Conservation (phyloP, 2,329 filamentous ascomycete genomes). For the Fusarium nygamai region DNA sequence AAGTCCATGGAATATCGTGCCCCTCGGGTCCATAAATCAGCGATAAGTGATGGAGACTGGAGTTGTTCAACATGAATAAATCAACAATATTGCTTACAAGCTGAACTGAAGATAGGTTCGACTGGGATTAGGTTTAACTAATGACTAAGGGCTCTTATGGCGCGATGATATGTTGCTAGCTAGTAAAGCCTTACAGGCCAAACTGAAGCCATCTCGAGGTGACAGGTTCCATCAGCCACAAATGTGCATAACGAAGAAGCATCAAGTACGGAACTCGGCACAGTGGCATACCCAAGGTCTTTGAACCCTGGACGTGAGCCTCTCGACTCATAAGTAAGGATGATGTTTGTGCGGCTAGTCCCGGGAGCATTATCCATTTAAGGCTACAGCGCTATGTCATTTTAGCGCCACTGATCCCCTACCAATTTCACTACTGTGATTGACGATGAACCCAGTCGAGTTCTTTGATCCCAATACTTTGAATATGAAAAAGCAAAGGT, state of each 20-base stretch:
- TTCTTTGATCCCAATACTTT: no score
- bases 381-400: background rate
- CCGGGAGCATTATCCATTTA: background rate
- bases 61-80: background rate
- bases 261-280: background rate
- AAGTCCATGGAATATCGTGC: background rate
- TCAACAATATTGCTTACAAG: accelerated
- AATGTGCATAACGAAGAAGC: background rate
- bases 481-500: background rate
- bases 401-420: background rate
- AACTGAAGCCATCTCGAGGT: background rate
- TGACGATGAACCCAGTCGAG: background rate
- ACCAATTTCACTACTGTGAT: background rate
- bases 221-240: background rate
- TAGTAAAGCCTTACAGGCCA: background rate
- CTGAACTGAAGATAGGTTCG: background rate
- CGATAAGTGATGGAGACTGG: background rate
- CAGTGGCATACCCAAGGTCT: background rate
- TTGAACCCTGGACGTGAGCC: no score
- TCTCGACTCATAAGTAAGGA: background rate
- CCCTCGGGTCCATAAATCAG: no score
- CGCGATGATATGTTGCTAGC: background rate
- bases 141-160: no score
- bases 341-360: background rate
- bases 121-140: no score